Percentiles rank a stretch among this genome's conserved stretches.
Evolutionary conservation across 495 filamentous ascomycete genomes (phyloP).

Genomic region (Trichoderma orchidacearum): DNA sequence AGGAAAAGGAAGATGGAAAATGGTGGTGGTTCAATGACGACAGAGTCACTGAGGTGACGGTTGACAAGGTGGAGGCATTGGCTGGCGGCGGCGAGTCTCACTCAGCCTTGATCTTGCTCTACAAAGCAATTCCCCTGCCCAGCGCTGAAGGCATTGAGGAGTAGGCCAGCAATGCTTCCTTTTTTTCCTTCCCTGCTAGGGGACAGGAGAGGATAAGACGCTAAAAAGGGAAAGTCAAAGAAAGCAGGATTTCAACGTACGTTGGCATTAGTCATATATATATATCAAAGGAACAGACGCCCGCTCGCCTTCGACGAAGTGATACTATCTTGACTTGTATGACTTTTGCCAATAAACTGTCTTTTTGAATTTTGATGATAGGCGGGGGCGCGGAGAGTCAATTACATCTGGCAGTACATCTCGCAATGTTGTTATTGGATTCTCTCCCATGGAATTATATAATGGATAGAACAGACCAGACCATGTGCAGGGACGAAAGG

Average conservation of each 20-base stretch:
- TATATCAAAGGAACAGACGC: no score
- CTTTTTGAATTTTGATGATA: no score
- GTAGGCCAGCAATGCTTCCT: conserved; percentile 2
- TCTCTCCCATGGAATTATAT: background rate
- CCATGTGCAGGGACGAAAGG: background rate
- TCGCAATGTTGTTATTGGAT: background rate
- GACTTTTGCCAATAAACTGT: no score
- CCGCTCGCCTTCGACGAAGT: no score
- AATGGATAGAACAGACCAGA: background rate
- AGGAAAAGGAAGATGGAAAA: conserved; percentile 70
- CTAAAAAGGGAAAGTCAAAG: background rate
- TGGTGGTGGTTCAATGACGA: conserved; percentile 99
- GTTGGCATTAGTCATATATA: background rate
- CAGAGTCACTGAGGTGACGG: conserved; percentile 83
- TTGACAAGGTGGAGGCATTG: conserved; percentile 81
- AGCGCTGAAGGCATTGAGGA: conserved; percentile 27
- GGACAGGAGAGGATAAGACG: background rate
- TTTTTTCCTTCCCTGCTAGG: background rate
- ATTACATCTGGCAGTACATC: no score
- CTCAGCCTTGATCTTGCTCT: conserved; percentile 85
- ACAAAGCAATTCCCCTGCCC: conserved; percentile 62
- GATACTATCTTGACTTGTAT: no score
- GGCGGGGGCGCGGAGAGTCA: no score
- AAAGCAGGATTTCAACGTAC: background rate
- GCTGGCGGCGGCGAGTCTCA: conserved; percentile 93